Conservation (phyloP, 495 filamentous ascomycete genomes). For the Acidiella bohemica region DNA sequence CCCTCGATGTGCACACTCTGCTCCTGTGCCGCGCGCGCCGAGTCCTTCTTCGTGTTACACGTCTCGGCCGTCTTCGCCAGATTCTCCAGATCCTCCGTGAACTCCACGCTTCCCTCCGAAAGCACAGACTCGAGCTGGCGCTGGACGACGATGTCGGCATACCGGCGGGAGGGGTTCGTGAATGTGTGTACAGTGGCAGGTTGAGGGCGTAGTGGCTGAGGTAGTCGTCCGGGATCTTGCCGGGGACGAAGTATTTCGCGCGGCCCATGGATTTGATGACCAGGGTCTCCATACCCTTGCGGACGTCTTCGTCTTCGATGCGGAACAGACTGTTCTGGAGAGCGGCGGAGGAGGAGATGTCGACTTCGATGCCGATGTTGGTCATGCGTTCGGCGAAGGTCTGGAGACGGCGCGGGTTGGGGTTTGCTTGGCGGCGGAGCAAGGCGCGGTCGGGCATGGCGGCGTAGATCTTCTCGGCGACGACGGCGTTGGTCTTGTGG, state of each 20-base stretch:
- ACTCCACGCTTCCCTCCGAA: slow-evolving; percentile 70
- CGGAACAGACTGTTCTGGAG: slow-evolving; percentile 88
- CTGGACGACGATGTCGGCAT: slow-evolving; percentile 88
- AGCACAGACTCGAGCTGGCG: slow-evolving; percentile 84
- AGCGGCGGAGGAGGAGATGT: slow-evolving; percentile 75
- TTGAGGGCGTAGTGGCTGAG: slow-evolving; percentile 85
- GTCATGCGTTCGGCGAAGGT: slow-evolving; percentile 89
- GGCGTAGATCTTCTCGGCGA: slow-evolving; percentile 68
- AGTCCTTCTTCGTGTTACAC: slow-evolving; percentile 98
- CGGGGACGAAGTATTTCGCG: slow-evolving; percentile 82
- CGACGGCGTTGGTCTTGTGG: slow-evolving; percentile 76
- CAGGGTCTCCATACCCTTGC: slow-evolving; percentile 96
- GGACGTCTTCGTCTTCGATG: slow-evolving; percentile 69
- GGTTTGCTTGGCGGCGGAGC: slow-evolving; percentile 70
- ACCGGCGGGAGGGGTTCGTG: slow-evolving; percentile 87
- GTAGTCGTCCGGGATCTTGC: slow-evolving; percentile 56
- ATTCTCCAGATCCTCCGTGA: slow-evolving; percentile 75
- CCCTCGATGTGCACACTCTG: slow-evolving; percentile 98
- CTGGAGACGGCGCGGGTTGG: slow-evolving; percentile 75
- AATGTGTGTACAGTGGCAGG: slow-evolving; percentile 94
- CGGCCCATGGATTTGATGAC: slow-evolving; percentile 88
- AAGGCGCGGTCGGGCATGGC: slow-evolving; percentile 85
- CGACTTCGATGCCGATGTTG: slow-evolving; percentile 74
- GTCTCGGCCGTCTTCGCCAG: slow-evolving; percentile 86
- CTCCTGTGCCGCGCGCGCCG: slow-evolving; percentile 90